Percentiles rank a stretch among this genome's conserved stretches.
Conservation (phyloP, 306 rosid genomes). For the Hippophae tibetana region DNA sequence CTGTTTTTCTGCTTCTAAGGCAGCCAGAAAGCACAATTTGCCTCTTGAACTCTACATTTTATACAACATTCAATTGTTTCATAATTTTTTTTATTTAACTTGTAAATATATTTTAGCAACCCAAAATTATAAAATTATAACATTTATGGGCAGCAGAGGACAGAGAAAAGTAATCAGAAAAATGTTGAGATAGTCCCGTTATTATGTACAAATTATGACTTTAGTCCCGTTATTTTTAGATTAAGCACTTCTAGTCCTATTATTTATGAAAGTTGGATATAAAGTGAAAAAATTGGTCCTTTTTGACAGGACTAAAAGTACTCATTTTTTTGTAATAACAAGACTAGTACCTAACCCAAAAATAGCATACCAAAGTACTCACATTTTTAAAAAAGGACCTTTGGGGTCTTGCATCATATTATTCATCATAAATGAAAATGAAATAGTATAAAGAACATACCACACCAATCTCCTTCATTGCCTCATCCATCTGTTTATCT, state of each 20-base stretch:
- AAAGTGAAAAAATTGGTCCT: no score
- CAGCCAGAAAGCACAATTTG: conserved; percentile 59
- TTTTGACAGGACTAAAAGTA: no score
- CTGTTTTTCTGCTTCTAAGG: conserved; percentile 42
- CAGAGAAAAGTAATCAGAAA: no score
- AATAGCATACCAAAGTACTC: not conserved
- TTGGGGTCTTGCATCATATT: not conserved
- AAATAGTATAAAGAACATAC: conserved; percentile 20
- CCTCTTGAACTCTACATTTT: conserved; percentile 50
- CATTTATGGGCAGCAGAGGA: not conserved
- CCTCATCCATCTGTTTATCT: conserved; percentile 16
- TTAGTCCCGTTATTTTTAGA: no score
- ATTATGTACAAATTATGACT: no score
- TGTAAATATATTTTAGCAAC: not conserved
- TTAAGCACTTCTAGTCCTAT: no score
- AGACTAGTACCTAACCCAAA: no score
- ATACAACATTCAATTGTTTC: not conserved
- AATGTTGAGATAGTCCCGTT: no score
- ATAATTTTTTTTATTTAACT: no score
- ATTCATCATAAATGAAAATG: not conserved
- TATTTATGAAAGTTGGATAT: no score
- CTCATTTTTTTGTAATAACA: no score
- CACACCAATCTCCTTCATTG: conserved; percentile 62
- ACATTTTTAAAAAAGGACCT: not conserved
- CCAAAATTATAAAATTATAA: not conserved